Base-by-base conservation (phyloP, 140 eudicot species). In the Eryngium alpinum region DNA sequence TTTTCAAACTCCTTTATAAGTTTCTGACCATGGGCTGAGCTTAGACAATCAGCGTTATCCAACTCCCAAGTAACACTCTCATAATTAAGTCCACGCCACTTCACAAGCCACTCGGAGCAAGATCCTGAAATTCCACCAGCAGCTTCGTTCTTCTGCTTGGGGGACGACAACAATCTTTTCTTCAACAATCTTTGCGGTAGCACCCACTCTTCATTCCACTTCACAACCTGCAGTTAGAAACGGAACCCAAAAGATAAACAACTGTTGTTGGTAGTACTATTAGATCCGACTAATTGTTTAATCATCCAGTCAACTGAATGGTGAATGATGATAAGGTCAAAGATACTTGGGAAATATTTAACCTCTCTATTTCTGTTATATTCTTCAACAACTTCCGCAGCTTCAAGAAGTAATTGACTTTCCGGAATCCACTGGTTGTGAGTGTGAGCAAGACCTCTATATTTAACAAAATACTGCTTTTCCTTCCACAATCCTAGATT, bases 371-470 rank as follows among this genome's bases (percentile, higher is more conserved):
- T 81, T 50, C 43, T 75, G 29, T 77, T 60, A 46, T 71, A 81
- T 34, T 87, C 83, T 53, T 81, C 81, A 77, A 86, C 72, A 85
- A 88, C 87, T 75, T 73, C 74, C 67, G 90, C 88, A 32, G 85
- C 89, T 84, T 87, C 93, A 81, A 69, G 80, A 69, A 88, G 87
- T 80, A 92, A 72, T 73, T 81, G 87, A 66, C 32, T 74, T 82
- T 88, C 97, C 27, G 88, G 43, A 57, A 90, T 76, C 97, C 97
- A 92, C 83, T 86, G 86, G 86, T 90, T 92, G 82, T 92, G 93
- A 75, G 86, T 78, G 83, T 92, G 94, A 59, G 97, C 91, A 86
- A 88, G 91, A 83, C 93, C 94, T 66, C 86, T 88, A 82, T 90
- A 92, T 81, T 92, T 92, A 80, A 90, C 93, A 83, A 92, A 83